Base-by-base conservation (phyloP, 352 stramenopile genomes). In the Aphanomyces astaci region DNA sequence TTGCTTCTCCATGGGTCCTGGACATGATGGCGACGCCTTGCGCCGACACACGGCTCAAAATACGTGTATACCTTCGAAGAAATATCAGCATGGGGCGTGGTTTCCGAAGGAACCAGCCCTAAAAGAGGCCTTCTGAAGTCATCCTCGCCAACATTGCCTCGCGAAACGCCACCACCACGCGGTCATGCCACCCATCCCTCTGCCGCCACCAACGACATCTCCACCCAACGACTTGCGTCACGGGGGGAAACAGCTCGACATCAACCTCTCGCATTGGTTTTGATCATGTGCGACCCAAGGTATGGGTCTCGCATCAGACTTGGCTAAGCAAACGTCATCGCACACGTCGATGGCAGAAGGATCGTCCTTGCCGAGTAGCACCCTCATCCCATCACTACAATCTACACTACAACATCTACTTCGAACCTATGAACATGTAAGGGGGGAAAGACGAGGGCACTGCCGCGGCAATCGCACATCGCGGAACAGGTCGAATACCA, bases 101-200 rank as follows among this genome's bases (percentile, higher is more conserved):
- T 22, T 25, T 9, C 22, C 19, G 27, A 32, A 2, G 40, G 25
- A 25, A n/a, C 17, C 4, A n/a, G 62, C 46, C n/a, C 62, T 68
- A 55, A 68, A 68, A 59, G 62, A 59, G 62, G 62, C 62, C 62
- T 68, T 68, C 62, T 68, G 62, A 68, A 15, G 62, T 68, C 53
- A 68, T 68, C 62, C 53, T 59, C n/a, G 36, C 56, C n/a, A 7
- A 62, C 19, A 19, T 15, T 5, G 52, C 15, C 13, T 5, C 24
- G 19, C 22, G 11, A 25, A 4, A 17, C 25, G 10, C 11, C 25
- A 62, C 52, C 25, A 25, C 7, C 9, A 32, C 9, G 7, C 17
- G 11, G 7, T n/a, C 57, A 53, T 13, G 7, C 24, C 39, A 11
- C 4, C 31, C 33, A n/a, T 24, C 17, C 32, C 28, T 24, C 48